Conservation (phyloP, 2,329 filamentous ascomycete species). For the Fusarium oxysporum region DNA sequence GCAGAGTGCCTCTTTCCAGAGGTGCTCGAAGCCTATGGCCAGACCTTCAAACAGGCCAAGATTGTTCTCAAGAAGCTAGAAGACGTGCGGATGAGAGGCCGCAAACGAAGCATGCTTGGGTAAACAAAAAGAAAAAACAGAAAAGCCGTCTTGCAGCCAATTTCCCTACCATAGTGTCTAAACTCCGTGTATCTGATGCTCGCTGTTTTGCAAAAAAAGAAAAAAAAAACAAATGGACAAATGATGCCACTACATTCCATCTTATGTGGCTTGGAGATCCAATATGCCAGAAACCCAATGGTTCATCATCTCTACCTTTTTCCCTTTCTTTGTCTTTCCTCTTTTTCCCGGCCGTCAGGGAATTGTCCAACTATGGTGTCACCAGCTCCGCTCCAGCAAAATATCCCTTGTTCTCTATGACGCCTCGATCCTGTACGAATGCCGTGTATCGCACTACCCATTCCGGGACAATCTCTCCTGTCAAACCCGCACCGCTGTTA, state of each 20-base stretch:
- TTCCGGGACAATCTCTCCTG: constrained; percentile 83
- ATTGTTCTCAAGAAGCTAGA: constrained; percentile 84
- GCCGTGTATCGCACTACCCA: constrained; percentile 99
- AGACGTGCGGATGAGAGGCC: constrained; percentile 91
- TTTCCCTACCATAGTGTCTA: constrained; percentile 43
- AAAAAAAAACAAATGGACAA: constrained; percentile 35
- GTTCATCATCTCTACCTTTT: neutral
- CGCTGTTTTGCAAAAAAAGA: constrained; percentile 47
- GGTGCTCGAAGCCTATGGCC: constrained; percentile 79
- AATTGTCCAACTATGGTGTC: constrained; percentile 46
- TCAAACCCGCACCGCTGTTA: constrained; percentile 66
- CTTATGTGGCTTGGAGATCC: constrained; percentile 24
- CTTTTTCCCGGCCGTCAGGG: neutral
- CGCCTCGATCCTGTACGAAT: constrained; percentile 90
- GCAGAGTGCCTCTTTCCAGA: constrained; percentile 81
- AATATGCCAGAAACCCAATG: constrained; percentile 22
- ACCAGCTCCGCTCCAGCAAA: constrained; percentile 85
- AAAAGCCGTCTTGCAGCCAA: constrained; percentile 42
- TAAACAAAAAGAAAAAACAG: constrained; percentile 54
- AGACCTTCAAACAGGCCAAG: constrained; percentile 79
- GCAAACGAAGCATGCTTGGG: constrained; percentile 97
- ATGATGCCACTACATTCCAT: constrained; percentile 30
- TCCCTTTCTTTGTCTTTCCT: neutral
- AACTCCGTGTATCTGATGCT: constrained; percentile 50
- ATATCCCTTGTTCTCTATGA: constrained; percentile 98